These are phyloP conservation scores for Elymus sibiricus DNA, from an alignment of 176 grass and related monocot species.

Conservation along the genomic window DNA sequence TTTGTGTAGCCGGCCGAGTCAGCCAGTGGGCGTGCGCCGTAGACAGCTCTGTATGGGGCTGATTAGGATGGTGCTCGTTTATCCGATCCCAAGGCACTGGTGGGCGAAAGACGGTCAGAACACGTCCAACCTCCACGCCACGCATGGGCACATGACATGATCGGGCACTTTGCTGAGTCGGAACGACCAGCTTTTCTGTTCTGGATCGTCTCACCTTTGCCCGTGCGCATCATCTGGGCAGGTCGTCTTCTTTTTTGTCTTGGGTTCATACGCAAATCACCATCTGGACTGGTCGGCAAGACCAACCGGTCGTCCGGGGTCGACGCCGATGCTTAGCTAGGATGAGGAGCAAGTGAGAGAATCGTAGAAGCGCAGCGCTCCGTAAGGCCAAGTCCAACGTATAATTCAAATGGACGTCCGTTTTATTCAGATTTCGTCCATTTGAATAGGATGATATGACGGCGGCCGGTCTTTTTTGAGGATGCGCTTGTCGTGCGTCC, in stretches of 20 bases:
- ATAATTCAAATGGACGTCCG: too few species aligned
- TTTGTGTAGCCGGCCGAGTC: neutral
- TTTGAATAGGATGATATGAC: too few species aligned
- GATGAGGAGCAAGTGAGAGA: too few species aligned
- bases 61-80: neutral
- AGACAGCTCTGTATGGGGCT: neutral
- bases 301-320: neutral
- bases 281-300: neutral
- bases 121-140: neutral
- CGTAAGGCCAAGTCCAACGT: too few species aligned
- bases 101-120: neutral
- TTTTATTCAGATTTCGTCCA: too few species aligned
- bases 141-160: neutral
- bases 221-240: constrained; percentile 6
- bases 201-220: neutral
- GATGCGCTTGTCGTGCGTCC: too few species aligned
- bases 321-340: too few species aligned
- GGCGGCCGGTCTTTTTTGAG: too few species aligned
- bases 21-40: neutral
- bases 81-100: neutral
- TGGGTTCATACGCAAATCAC: neutral
- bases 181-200: neutral
- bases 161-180: neutral
- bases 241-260: neutral
- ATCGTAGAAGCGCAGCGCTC: too few species aligned